Conservation (phyloP, 2,329 filamentous ascomycete species). For the Pleurostoma richardsiae region DNA sequence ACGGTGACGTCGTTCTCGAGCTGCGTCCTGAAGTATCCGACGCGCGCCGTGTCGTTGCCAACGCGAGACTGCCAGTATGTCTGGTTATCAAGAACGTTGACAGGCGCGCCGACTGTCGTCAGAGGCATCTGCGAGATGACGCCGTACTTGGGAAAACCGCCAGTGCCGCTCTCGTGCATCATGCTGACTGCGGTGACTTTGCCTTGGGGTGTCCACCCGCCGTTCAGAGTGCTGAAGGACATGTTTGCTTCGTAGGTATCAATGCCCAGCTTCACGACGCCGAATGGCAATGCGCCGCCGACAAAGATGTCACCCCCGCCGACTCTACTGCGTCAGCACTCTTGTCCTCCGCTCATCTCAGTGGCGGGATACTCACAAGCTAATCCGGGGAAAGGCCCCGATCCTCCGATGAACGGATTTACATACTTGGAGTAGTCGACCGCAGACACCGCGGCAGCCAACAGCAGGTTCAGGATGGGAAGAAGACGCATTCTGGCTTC, state of each 20-base stretch:
- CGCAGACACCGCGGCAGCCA: too few species aligned
- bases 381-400: constrained; percentile 35
- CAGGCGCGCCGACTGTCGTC: constrained; percentile 27
- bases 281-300: constrained; percentile 35
- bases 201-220: constrained; percentile 31
- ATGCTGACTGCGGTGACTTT: constrained; percentile 44
- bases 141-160: constrained; percentile 55
- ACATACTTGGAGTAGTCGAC: constrained; percentile 35
- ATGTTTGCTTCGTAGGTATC: constrained; percentile 24
- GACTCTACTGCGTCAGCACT: constrained; percentile 7
- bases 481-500: too few species aligned
- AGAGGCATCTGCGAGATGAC: constrained; percentile 45
- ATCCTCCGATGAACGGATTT: constrained; percentile 44
- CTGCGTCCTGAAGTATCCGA: constrained; percentile 49
- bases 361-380: constrained; percentile 17
- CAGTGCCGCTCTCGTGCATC: constrained; percentile 53
- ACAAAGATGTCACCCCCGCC: constrained; percentile 39
- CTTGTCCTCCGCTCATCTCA: neutral
- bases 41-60: constrained; percentile 33
- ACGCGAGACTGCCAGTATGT: constrained; percentile 38
- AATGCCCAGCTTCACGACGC: constrained; percentile 37
- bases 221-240: constrained; percentile 19
- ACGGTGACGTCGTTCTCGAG: constrained; percentile 42
- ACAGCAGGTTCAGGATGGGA: too few species aligned
- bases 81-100: constrained; percentile 41